These are phyloP conservation scores for Boletus rubroflammeus DNA, from an alignment of 768 basidiomycete genomes.

Conservation along the genomic window DNA sequence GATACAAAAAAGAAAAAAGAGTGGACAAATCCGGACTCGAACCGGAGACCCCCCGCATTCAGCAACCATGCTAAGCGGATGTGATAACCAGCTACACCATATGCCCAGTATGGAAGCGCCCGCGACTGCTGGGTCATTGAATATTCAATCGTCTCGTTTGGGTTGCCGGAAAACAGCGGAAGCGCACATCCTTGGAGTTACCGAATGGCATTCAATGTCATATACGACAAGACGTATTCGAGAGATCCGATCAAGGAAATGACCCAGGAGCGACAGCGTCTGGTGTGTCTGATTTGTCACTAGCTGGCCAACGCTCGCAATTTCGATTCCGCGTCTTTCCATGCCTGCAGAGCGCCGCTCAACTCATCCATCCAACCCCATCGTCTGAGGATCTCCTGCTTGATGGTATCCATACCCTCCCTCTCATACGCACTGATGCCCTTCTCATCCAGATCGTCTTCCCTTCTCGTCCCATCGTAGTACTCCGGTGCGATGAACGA, in stretches of 20 bases:
- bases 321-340: slow-evolving; percentile 16
- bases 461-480: slow-evolving; percentile 21
- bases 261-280: too few relatives aligned
- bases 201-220: too few relatives aligned
- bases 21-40: slow-evolving; percentile 40
- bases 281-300: too few relatives aligned
- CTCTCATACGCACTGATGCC: slow-evolving; percentile 10
- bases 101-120: slow-evolving; percentile 21
- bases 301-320: background rate
- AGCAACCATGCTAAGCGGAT: slow-evolving; percentile 39
- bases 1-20: slow-evolving; percentile 16
- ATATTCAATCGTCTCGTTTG: too few relatives aligned
- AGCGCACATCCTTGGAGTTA: too few relatives aligned
- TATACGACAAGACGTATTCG: too few relatives aligned
- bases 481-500: slow-evolving; percentile 16
- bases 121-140: too few relatives aligned
- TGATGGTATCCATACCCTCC: slow-evolving; percentile 16
- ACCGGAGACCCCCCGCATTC: slow-evolving; percentile 39
- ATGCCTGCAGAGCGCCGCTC: slow-evolving; percentile 6
- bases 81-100: slow-evolving; percentile 41
- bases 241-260: too few relatives aligned
- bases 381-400: slow-evolving; percentile 8
- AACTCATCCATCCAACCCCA: slow-evolving; percentile 16
- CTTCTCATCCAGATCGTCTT: slow-evolving; percentile 5
- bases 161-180: too few relatives aligned